These are phyloP conservation scores for Lasiodiplodia hormozganensis DNA, from an alignment of 2,329 filamentous ascomycete species.

Conservation along the genomic window DNA sequence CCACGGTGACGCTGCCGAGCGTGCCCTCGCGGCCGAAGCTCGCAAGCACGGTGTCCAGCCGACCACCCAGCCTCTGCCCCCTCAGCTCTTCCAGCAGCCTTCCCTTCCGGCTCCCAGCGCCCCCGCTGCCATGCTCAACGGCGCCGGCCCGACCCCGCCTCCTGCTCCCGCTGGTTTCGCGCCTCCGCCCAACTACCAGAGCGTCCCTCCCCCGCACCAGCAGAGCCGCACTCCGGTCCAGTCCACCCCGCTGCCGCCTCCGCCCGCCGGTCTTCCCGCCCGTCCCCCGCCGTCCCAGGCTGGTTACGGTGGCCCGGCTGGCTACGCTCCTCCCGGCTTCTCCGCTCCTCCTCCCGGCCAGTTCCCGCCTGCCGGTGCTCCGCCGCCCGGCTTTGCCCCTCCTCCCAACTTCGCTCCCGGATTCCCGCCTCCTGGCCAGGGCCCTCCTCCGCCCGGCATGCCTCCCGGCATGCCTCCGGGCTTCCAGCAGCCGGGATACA, in stretches of 20 bases:
- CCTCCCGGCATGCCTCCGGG: conserved; percentile 27
- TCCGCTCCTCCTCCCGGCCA: conserved; percentile 40
- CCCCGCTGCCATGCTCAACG: conserved; percentile 54
- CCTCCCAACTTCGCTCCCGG: conserved; percentile 37
- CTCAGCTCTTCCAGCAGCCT: conserved; percentile 66
- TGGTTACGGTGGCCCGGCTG: conserved; percentile 71
- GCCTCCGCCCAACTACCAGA: conserved; percentile 43
- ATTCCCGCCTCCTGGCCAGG: conserved; percentile 25
- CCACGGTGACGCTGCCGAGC: conserved; percentile 92
- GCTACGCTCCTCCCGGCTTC: conserved; percentile 57
- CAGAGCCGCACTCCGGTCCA: conserved; percentile 38
- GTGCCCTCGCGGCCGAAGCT: conserved; percentile 88
- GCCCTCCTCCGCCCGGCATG: conserved; percentile 20
- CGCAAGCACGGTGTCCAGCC: conserved; percentile 93
- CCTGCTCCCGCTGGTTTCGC: conserved; percentile 40
- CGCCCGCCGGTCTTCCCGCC: conserved; percentile 67
- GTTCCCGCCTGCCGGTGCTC: conserved; percentile 45
- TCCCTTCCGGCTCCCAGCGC: conserved; percentile 48
- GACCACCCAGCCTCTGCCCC: conserved; percentile 76
- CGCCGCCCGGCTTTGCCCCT: conserved; percentile 55
- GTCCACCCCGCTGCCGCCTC: conserved; percentile 62
- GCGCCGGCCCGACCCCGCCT: conserved; percentile 42
- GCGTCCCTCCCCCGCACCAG: conserved; percentile 49
- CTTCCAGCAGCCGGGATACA: conserved; percentile 33
- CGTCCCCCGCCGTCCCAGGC: conserved; percentile 73